These are phyloP conservation scores for Chlamydomonas applanata DNA, from an alignment of 139 green algal genomes.

Conservation along the genomic window DNA sequence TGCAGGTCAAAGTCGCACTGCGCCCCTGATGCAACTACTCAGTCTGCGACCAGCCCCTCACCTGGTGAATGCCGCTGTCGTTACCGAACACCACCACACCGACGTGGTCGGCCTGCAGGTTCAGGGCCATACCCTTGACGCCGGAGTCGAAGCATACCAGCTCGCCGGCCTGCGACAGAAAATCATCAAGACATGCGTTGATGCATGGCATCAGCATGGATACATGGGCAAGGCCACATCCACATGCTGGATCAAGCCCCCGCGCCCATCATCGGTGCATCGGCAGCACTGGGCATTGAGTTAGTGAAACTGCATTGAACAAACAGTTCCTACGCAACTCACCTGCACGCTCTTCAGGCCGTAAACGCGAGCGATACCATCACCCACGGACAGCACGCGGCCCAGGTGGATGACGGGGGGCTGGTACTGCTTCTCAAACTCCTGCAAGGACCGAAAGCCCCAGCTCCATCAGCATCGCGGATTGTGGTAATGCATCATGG, in stretches of 20 bases:
- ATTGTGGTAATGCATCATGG: too few species aligned
- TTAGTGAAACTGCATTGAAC: too few species aligned
- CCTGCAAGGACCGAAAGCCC: background rate
- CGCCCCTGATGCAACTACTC: background rate
- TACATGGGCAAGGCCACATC: background rate
- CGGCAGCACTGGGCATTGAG: too few species aligned
- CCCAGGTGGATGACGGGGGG: constrained; percentile 71
- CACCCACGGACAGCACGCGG: constrained; percentile 84
- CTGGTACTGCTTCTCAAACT: constrained; percentile 69
- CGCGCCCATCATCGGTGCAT: too few species aligned
- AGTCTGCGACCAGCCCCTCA: background rate
- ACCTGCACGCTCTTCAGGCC: constrained; percentile 81
- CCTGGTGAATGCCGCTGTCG: constrained; percentile 73
- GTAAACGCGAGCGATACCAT: constrained; percentile 91
- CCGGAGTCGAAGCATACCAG: constrained; percentile 88
- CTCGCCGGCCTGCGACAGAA: constrained; percentile 67
- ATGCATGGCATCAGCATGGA: background rate
- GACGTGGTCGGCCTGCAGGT: constrained; percentile 86
- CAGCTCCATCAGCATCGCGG: too few species aligned
- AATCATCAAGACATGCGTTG: too few species aligned
- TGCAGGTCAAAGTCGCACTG: background rate
- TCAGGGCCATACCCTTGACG: constrained; percentile 88
- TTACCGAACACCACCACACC: constrained; percentile 88
- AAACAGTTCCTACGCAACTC: background rate
- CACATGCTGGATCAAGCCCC: too few species aligned